A percentile compares a stretch with the other conserved stretches of the same genome.
phyloP scores from a whole-genome alignment of 2,329 filamentous ascomycete species.

The Cercospora sesami region DNA sequence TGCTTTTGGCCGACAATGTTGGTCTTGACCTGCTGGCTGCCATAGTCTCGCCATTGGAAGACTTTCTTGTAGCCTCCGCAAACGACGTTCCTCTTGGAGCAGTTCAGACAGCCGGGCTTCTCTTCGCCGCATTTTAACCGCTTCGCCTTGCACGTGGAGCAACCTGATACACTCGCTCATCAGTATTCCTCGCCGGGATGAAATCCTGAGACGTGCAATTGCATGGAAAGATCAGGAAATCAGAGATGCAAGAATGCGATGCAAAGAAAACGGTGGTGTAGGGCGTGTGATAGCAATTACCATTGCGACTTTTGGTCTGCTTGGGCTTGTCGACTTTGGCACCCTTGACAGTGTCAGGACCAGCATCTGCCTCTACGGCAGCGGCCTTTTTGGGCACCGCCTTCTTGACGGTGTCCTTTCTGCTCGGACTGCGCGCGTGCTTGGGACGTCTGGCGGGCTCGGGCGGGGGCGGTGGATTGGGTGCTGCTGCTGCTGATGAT shows the following conservation, averaged over 20 bases:
- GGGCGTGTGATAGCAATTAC: constrained; percentile 49
- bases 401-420: constrained; percentile 31
- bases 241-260: neutral
- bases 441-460: constrained; percentile 35
- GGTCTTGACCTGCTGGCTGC: constrained; percentile 46
- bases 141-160: constrained; percentile 72
- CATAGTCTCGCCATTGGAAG: constrained; percentile 69
- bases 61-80: constrained; percentile 74
- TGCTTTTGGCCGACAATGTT: constrained; percentile 42
- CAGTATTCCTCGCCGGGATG: constrained; percentile 23
- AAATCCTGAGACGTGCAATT: neutral
- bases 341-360: constrained; percentile 31
- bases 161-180: constrained; percentile 53
- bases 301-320: constrained; percentile 74
- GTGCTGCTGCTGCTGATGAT: constrained; percentile 34
- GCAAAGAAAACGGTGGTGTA: constrained; percentile 9
- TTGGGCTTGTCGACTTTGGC: constrained; percentile 60
- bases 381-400: constrained; percentile 26
- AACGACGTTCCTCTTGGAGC: constrained; percentile 60
- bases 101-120: constrained; percentile 49
- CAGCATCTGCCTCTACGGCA: constrained; percentile 20
- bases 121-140: constrained; percentile 72
- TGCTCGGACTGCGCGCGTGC: constrained; percentile 30
- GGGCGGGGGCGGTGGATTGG: constrained; percentile 25
- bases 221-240: neutral